Conservation (phyloP, 305 asterid species). For the Fraxinus greggii region DNA sequence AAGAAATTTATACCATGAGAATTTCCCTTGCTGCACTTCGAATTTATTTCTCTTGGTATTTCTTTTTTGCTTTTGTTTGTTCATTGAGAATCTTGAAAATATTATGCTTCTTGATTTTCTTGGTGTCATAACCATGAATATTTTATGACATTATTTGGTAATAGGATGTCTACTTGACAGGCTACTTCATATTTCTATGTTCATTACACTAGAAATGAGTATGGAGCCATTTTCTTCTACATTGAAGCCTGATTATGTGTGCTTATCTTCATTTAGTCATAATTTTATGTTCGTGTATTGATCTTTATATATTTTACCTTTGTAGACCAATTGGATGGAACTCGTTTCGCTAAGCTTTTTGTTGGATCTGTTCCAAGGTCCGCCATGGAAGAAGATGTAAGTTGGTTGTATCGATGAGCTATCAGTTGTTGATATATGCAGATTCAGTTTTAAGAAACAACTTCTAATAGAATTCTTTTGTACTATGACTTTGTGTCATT, state of each 20-base stretch:
- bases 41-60: not conserved
- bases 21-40: not conserved
- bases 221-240: not conserved
- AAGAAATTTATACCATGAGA: not conserved
- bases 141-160: conserved; percentile 13
- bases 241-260: not conserved
- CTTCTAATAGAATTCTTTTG: not conserved
- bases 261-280: not conserved
- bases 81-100: conserved; percentile 5
- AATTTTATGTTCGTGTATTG: not conserved
- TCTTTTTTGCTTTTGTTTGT: not conserved
- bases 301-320: conserved; percentile 3
- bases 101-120: not conserved
- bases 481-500: conserved; percentile 4
- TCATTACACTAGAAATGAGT: not conserved
- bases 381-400: conserved; percentile 82
- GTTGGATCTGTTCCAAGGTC: conserved; percentile 96
- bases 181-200: conserved; percentile 11
- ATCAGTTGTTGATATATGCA: conserved; percentile 1
- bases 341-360: conserved; percentile 75
- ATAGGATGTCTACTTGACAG: not conserved
- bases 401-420: conserved; percentile 28
- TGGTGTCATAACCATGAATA: not conserved
- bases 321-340: conserved; percentile 64
- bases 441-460: not conserved